These are phyloP conservation scores for Suillus subaureus DNA, from an alignment of 768 basidiomycete species.

Conservation along the genomic window DNA sequence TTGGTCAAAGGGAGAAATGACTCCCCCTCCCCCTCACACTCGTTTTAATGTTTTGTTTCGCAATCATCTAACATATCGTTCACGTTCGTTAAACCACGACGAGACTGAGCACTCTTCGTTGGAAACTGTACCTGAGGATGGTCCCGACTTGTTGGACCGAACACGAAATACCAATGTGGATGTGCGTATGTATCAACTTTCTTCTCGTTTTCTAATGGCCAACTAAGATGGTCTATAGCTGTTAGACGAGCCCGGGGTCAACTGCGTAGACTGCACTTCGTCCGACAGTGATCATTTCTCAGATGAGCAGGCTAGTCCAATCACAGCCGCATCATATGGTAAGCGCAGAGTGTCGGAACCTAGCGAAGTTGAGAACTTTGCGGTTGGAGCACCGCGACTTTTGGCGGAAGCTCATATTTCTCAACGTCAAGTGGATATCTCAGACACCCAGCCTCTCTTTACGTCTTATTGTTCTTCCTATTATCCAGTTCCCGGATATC, in stretches of 20 bases:
- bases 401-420: neutral
- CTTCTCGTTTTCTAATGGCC: neutral
- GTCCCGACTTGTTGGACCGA: neutral
- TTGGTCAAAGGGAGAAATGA: neutral
- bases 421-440: neutral
- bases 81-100: neutral
- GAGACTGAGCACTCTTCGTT: neutral
- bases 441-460: neutral
- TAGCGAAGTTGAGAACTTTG: neutral
- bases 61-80: neutral
- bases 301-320: too few species aligned
- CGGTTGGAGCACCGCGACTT: neutral
- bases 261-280: neutral
- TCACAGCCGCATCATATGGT: neutral
- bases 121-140: neutral
- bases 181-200: neutral
- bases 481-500: neutral
- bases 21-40: conserved; percentile 1
- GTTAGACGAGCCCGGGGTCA: too few species aligned
- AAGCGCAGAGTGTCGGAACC: neutral
- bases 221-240: neutral
- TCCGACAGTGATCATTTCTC: neutral
- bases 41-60: neutral
- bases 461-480: neutral
- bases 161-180: neutral